phyloP scores from a whole-genome alignment of 139 green algal species.

The Chlamydomonas sphaeroides region DNA sequence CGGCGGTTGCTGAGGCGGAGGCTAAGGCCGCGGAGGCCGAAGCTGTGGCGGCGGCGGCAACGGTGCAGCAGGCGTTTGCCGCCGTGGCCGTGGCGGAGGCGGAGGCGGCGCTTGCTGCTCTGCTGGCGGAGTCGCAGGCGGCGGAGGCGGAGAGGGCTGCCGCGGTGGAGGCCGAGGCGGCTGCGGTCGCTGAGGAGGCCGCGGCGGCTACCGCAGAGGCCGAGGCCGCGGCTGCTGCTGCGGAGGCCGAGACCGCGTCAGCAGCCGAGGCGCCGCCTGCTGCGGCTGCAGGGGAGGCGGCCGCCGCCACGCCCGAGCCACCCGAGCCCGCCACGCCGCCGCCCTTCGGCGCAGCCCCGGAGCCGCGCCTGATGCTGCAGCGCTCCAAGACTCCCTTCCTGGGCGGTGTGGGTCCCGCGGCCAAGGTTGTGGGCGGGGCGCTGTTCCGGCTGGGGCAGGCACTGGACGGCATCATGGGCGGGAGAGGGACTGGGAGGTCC shows the following conservation, averaged over 20 bases:
- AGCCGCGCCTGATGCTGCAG: too few species aligned
- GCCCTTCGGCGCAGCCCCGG: too few species aligned
- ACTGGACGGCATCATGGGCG: too few species aligned
- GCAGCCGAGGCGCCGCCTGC: neutral
- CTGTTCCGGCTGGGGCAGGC: neutral
- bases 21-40: too few species aligned
- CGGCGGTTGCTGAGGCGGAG: neutral
- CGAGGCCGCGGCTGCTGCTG: neutral
- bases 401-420: neutral
- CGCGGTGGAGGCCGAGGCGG: neutral
- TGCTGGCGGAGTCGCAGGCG: neutral
- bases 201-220: neutral
- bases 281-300: neutral
- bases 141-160: neutral
- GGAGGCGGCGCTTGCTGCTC: too few species aligned
- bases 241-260: too few species aligned
- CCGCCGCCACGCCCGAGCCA: too few species aligned
- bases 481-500: too few species aligned
- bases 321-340: too few species aligned
- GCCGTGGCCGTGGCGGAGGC: neutral
- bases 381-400: too few species aligned
- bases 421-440: neutral
- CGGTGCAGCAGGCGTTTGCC: too few species aligned
- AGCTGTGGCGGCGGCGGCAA: neutral
- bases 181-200: too few species aligned